Evolutionary conservation across 805 yeast genomes (phyloP).

Genomic region (Metschnikowia lachancei): DNA sequence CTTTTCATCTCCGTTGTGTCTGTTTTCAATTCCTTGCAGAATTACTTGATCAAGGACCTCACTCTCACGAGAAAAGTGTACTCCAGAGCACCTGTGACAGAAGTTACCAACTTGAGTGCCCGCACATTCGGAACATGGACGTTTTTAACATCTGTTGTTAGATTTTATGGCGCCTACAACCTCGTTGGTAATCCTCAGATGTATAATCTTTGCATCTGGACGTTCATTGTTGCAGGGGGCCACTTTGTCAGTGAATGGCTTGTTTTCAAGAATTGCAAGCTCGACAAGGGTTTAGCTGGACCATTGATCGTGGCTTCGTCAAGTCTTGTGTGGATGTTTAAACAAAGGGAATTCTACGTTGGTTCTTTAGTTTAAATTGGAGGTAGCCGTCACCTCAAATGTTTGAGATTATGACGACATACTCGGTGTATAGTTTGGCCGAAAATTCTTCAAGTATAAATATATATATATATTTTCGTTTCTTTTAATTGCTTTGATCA

Average conservation of each 20-base stretch:
- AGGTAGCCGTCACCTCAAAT: background rate
- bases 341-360: constrained; percentile 63
- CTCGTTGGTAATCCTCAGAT: constrained; percentile 60
- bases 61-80: constrained; percentile 79
- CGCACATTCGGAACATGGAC: constrained; percentile 99
- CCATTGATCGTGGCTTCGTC: constrained; percentile 79
- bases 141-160: constrained; percentile 73
- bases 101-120: constrained; percentile 64
- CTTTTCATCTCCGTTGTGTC: constrained; percentile 77
- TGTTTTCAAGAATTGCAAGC: constrained; percentile 69
- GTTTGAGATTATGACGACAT: background rate
- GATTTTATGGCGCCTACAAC: constrained; percentile 84
- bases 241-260: constrained; percentile 88
- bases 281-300: constrained; percentile 86
- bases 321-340: constrained; percentile 73
- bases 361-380: constrained; percentile 8
- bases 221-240: constrained; percentile 75
- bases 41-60: constrained; percentile 68
- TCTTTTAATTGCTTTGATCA: background rate
- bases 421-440: no score
- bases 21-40: constrained; percentile 83
- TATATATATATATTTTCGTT: no score
- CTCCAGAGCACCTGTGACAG: constrained; percentile 36
- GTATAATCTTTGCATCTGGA: constrained; percentile 73
- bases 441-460: no score